These are phyloP conservation scores for Fraxinus dipetala DNA, from an alignment of 305 asterid genomes.

Conservation along the genomic window DNA sequence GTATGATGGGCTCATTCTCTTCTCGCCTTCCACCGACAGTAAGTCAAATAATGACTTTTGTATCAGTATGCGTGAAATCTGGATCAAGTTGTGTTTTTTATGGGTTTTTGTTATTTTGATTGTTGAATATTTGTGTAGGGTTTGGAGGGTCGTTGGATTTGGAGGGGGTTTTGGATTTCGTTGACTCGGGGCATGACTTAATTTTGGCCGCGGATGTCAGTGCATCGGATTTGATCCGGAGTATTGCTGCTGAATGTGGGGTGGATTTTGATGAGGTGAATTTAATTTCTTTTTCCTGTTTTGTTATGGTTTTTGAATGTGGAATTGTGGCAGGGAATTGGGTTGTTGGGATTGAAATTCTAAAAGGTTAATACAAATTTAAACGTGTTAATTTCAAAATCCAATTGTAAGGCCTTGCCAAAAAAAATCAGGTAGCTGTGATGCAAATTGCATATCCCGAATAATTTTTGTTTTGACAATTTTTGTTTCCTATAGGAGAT, in stretches of 20 bases:
- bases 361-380: neutral
- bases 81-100: neutral
- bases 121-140: constrained; percentile 30
- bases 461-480: neutral
- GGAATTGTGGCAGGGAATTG: neutral
- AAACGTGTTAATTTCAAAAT: neutral
- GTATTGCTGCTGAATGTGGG: constrained; percentile 74
- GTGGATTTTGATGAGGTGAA: constrained; percentile 85
- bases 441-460: neutral
- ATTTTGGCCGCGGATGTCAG: constrained; percentile 59
- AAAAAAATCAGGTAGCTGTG: neutral
- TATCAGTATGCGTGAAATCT: neutral
- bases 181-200: constrained; percentile 68
- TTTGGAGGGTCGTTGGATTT: constrained; percentile 59
- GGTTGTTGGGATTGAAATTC: neutral
- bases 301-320: neutral
- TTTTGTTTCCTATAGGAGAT: neutral
- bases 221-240: constrained; percentile 63
- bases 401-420: neutral
- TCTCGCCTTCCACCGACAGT: constrained; percentile 56
- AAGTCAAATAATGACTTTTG: constrained; percentile 15
- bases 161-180: constrained; percentile 54
- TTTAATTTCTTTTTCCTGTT: neutral
- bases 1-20: constrained; percentile 48
- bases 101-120: constrained; percentile 2